phyloP scores from a whole-genome alignment of 2,329 filamentous ascomycete genomes.

The Malbranchea cinnamomea region DNA sequence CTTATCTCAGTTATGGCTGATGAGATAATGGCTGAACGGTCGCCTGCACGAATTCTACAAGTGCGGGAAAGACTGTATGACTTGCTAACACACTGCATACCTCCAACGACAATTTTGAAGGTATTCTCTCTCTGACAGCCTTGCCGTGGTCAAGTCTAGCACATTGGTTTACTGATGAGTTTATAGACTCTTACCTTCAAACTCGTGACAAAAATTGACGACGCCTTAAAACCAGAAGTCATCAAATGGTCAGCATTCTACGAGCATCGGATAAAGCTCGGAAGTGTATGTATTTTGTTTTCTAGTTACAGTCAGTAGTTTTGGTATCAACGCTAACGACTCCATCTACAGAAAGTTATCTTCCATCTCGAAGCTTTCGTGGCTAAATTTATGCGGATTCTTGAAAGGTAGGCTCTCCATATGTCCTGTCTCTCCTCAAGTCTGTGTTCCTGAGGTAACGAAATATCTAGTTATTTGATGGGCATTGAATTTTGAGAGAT shows the following conservation, averaged over 20 bases:
- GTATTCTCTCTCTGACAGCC: slow-evolving; percentile 18
- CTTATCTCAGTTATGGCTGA: slow-evolving; percentile 79
- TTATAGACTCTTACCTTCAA: slow-evolving; percentile 72
- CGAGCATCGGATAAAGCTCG: slow-evolving; percentile 83
- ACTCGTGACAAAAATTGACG: slow-evolving; percentile 72
- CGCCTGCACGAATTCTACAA: slow-evolving; percentile 73
- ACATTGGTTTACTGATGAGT: slow-evolving; percentile 2
- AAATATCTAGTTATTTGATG: slow-evolving; percentile 10
- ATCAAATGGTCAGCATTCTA: slow-evolving; percentile 96
- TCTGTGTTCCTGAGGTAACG: slow-evolving; percentile 1
- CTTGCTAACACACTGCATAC: slow-evolving; percentile 91
- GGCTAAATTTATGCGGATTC: slow-evolving; percentile 92
- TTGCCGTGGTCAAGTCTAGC: not conserved
- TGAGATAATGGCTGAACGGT: slow-evolving; percentile 85
- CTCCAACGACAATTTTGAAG: slow-evolving; percentile 84
- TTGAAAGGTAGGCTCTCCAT: slow-evolving; percentile 58
- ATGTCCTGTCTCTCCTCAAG: too few relatives aligned
- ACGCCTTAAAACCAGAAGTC: slow-evolving; percentile 77
- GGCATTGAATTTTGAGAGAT: slow-evolving; percentile 10
- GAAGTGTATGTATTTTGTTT: slow-evolving; percentile 37
- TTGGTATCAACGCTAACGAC: not conserved
- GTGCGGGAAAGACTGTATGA: slow-evolving; percentile 94
- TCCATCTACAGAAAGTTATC: slow-evolving; percentile 56
- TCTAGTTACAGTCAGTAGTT: too few relatives aligned
- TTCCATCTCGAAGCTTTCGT: slow-evolving; percentile 98